Evolutionary conservation across 495 filamentous ascomycete genomes (phyloP).

Genomic region (Darksidea phi): DNA sequence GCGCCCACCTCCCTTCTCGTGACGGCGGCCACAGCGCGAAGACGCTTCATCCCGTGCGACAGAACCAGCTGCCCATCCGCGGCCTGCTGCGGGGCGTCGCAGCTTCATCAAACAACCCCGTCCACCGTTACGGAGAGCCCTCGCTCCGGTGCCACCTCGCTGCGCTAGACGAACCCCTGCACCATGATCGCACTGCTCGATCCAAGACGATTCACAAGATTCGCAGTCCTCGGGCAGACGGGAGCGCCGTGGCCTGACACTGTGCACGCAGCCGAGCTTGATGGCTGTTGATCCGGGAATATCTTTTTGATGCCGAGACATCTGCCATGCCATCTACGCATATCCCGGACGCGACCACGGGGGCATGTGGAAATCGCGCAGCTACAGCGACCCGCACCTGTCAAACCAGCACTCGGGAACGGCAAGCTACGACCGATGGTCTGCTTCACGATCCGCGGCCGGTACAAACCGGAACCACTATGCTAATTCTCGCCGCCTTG

Average conservation of each 20-base stretch:
- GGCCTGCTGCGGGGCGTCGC: background rate
- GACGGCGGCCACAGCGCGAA: background rate
- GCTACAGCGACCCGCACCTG: background rate
- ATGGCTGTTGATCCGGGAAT: background rate
- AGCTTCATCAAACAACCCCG: too few species aligned
- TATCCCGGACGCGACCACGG: too few species aligned
- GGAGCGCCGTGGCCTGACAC: background rate
- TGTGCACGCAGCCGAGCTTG: background rate
- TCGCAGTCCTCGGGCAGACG: background rate
- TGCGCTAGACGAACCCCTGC: background rate
- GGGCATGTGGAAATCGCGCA: constrained; percentile 8
- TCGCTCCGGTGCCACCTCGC: background rate
- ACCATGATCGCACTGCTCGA: background rate
- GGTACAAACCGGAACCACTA: background rate
- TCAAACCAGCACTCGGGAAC: too few species aligned
- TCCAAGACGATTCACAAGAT: background rate
- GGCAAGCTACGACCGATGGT: too few species aligned
- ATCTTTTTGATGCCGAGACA: background rate
- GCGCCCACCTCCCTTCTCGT: too few species aligned
- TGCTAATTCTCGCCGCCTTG: background rate
- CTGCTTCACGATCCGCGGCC: constrained; percentile 1
- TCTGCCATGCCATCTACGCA: too few species aligned
- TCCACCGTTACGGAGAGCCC: background rate
- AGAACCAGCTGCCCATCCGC: background rate
- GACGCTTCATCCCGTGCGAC: background rate